Base-by-base conservation (phyloP, 176 grass and related monocot genomes). In the Carex scoparia region DNA sequence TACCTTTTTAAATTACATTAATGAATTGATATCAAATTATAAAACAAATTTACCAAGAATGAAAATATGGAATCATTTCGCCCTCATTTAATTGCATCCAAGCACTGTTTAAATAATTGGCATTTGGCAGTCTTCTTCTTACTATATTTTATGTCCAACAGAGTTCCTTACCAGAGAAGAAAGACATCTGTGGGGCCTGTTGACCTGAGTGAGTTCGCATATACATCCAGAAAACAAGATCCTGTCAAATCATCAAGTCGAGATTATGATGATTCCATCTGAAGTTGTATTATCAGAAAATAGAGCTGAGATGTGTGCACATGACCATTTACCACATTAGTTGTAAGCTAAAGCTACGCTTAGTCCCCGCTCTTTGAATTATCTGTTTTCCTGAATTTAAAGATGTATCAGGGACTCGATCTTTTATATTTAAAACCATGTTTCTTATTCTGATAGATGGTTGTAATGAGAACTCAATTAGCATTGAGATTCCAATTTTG, bases 221-320 rank as follows among this genome's bases (percentile, higher is more conserved):
- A 91, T 82, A 74, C 69, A 86, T 74, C 88, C 62, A 86, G 79
- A 78, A 83, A 83, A 11, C 66, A 89, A 77, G 14, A 79, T 55
- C 53, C 87, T 87, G 65, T 46, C 32, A 65, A 19, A 37, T 81
- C 37, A 12, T 77, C 72, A 77, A 77, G 56, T 31, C 33, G 72
- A 86, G 70, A 49, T 14, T 61, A 31, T 4, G 16, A 19, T 55
- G 38, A 65, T 81, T 81, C 23, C 19, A 65, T 59, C 14, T 48
- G 13, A 46, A 27, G 32, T 65, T 65, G 79, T 38, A 63, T 8
- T 14, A 81, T 18, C 74, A 57, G 46, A 23, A 76, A 76, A 56
- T 57, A 33, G 51, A 57, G 53, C 33, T 58, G 79, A 86, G 49
- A 79, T 37, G 71, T 82, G 18, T 61, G 58, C 59, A 61, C 69